These are phyloP conservation scores for Nicotiana tomentosiformis DNA, from an alignment of 257 asterid species.

Conservation along the genomic window DNA sequence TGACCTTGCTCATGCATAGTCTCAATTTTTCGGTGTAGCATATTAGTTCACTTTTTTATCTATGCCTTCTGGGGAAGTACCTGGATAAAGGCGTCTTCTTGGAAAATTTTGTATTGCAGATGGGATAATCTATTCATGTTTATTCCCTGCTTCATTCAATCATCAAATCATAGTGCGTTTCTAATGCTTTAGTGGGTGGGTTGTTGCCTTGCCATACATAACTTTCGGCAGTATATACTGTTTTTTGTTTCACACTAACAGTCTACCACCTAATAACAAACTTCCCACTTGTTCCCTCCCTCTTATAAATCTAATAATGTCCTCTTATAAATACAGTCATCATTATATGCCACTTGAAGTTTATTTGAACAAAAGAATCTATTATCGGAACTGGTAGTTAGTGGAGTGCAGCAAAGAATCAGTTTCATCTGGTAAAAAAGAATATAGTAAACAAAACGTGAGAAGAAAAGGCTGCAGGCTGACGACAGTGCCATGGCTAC, in stretches of 20 bases:
- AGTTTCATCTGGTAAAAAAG: neutral
- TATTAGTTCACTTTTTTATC: too few relatives aligned
- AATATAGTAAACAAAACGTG: neutral
- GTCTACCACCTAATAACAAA: neutral
- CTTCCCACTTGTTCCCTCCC: neutral
- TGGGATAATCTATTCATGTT: neutral
- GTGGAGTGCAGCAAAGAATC: constrained; percentile 3
- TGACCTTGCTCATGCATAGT: too few relatives aligned
- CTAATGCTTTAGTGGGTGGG: constrained; percentile 4
- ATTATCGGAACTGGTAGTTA: neutral
- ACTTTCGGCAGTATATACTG: constrained; percentile 5
- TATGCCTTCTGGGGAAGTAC: neutral
- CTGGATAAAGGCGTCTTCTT: neutral
- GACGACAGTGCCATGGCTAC: neutral
- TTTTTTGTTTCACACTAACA: neutral
- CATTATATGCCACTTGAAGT: neutral
- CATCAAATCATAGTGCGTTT: neutral
- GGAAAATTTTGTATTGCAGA: neutral
- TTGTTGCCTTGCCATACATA: neutral
- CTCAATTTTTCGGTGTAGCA: too few relatives aligned
- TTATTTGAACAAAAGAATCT: neutral
- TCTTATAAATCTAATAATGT: neutral
- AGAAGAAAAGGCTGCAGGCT: neutral
- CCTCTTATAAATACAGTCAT: neutral
- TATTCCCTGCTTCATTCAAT: neutral